phyloP scores from a whole-genome alignment of 192 early-diverging fungal genomes.

The Rhizophlyctis rosea region DNA sequence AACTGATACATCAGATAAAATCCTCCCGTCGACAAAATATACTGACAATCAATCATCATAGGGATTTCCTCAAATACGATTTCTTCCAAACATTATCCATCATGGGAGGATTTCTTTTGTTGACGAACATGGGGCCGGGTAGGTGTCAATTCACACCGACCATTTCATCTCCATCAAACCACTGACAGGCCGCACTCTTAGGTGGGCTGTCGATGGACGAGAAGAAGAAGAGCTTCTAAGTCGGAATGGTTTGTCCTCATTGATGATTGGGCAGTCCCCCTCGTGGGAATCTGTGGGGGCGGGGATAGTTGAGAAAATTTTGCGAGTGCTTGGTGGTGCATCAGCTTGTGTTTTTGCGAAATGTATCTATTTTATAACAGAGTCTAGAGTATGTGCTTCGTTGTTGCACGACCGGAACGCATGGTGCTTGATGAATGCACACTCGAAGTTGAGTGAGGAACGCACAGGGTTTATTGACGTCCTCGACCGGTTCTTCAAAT shows the following conservation, averaged over 20 bases:
- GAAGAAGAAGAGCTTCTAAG: conserved; percentile 93
- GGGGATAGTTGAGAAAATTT: no score
- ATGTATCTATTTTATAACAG: no score
- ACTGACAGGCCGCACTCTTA: conserved; percentile 20
- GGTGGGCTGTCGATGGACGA: conserved; percentile 94
- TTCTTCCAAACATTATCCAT: conserved; percentile 97
- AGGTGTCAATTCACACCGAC: conserved; percentile 7
- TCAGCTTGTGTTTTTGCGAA: no score
- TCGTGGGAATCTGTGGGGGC: no score
- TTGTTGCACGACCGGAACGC: no score
- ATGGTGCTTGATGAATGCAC: no score
- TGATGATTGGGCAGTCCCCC: no score
- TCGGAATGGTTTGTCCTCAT: conserved; percentile 1
- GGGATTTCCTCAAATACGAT: conserved; percentile 95
- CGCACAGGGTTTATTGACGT: no score
- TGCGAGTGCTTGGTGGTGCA: no score
- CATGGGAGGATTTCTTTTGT: conserved; percentile 91
- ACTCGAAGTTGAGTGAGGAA: no score
- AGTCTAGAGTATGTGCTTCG: no score
- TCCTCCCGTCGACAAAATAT: not conserved
- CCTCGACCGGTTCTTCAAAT: no score
- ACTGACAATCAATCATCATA: conserved; percentile 20
- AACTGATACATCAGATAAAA: not conserved
- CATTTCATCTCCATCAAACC: not conserved
- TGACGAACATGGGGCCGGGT: conserved; percentile 80